These are phyloP conservation scores for Helicosporidium sp. DNA, from an alignment of 139 green algal genomes.

Conservation along the genomic window DNA sequence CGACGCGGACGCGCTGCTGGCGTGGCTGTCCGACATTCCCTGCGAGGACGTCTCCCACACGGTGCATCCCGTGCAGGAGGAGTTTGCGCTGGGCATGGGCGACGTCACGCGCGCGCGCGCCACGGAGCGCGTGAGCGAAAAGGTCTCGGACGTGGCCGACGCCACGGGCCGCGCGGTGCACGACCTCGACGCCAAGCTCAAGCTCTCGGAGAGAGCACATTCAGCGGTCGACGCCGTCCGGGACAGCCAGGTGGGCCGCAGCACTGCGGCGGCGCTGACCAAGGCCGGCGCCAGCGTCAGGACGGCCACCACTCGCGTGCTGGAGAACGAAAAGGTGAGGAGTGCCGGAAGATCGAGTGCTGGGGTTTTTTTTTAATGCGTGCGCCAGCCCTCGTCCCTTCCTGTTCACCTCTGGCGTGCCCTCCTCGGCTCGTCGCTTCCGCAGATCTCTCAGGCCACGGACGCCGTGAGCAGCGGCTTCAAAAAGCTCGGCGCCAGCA, in stretches of 20 bases:
- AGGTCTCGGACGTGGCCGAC: neutral
- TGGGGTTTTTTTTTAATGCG: too few species aligned
- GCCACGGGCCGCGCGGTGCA: neutral
- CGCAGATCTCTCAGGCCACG: neutral
- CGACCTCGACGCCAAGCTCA: slow-evolving; percentile 6
- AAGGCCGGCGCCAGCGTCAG: slow-evolving; percentile 2
- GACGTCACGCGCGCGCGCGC: slow-evolving; percentile 20
- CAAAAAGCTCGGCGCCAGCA: slow-evolving; percentile 1
- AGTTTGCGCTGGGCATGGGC: slow-evolving; percentile 28
- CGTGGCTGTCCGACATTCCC: slow-evolving; percentile 32
- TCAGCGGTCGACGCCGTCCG: slow-evolving; percentile 2
- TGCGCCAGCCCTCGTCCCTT: too few species aligned
- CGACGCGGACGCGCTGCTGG: slow-evolving; percentile 14
- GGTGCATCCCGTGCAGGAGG: slow-evolving; percentile 29
- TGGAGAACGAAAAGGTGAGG: slow-evolving; percentile 1
- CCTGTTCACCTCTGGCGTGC: too few species aligned
- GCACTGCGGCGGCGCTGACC: slow-evolving; percentile 5
- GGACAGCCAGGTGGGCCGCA: neutral
- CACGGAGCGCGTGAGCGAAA: slow-evolving; percentile 14
- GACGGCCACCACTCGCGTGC: slow-evolving; percentile 2
- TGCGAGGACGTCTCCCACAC: slow-evolving; percentile 18
- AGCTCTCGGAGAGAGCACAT: slow-evolving; percentile 1
- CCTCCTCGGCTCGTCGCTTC: too few species aligned
- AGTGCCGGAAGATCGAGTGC: too few species aligned
- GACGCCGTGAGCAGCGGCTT: slow-evolving; percentile 1